Conservation (phyloP, 2,329 filamentous ascomycete species). For the Ceratocystiopsis minuta region DNA sequence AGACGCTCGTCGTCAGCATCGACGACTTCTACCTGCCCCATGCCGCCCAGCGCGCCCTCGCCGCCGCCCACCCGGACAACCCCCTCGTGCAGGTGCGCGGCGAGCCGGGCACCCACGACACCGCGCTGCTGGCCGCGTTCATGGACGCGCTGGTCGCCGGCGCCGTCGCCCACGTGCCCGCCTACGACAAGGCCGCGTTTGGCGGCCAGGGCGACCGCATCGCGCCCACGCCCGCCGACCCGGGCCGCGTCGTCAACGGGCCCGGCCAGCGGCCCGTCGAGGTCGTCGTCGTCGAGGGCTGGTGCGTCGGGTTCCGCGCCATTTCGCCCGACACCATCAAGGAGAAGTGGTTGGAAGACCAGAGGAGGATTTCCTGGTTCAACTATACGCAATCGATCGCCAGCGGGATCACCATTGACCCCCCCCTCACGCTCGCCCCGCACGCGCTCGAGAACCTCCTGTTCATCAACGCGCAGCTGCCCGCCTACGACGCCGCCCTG, state of each 20-base stretch:
- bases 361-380: no score
- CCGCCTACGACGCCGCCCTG: constrained; percentile 25
- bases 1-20: constrained; percentile 58
- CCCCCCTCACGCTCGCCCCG: constrained; percentile 23
- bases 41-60: constrained; percentile 45
- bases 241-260: constrained; percentile 36
- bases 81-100: constrained; percentile 64
- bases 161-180: constrained; percentile 41
- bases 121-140: constrained; percentile 42
- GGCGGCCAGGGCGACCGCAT: constrained; percentile 59
- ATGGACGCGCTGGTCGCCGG: constrained; percentile 44
- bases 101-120: constrained; percentile 69
- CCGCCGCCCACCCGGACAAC: constrained; percentile 48
- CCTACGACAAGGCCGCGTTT: constrained; percentile 71
- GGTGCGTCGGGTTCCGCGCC: constrained; percentile 72
- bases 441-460: constrained; percentile 31
- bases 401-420: background rate
- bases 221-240: constrained; percentile 35
- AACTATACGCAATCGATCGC: no score
- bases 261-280: constrained; percentile 29
- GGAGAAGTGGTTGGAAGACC: constrained; percentile 21
- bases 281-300: constrained; percentile 73
- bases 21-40: constrained; percentile 81
- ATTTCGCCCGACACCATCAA: constrained; percentile 32
- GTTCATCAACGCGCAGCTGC: constrained; percentile 30